phyloP scores from a whole-genome alignment of 768 basidiomycete genomes.

The Lactarius vividus region DNA sequence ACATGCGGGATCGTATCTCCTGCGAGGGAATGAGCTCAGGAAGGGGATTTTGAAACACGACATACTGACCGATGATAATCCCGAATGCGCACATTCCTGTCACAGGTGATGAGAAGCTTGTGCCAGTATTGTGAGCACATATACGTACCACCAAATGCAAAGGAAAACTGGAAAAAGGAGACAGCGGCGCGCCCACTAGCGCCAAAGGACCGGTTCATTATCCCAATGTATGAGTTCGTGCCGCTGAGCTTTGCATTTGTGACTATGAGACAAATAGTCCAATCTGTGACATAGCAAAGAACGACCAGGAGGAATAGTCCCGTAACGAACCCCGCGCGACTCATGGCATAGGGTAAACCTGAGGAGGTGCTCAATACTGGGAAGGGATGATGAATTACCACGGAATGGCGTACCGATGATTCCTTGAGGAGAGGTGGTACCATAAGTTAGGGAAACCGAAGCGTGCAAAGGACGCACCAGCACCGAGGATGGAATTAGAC shows the following conservation, averaged over 20 bases:
- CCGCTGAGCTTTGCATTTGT: conserved; percentile 96
- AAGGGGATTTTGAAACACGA: neutral
- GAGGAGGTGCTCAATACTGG: neutral
- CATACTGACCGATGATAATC: conserved; percentile 72
- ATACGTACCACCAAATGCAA: conserved; percentile 87
- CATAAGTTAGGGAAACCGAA: conserved; percentile 8
- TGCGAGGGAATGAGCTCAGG: conserved; percentile 28
- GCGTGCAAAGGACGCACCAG: conserved; percentile 52
- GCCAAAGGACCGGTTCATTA: conserved; percentile 94
- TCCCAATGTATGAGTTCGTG: conserved; percentile 85
- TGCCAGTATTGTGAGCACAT: conserved; percentile 12
- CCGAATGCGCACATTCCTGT: conserved; percentile 97
- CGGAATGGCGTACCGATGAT: conserved; percentile 58
- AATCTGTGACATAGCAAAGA: conserved; percentile 86
- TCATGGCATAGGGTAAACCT: conserved; percentile 93
- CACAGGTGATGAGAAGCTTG: neutral
- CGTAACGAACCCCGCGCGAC: conserved; percentile 90
- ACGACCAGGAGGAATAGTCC: conserved; percentile 80
- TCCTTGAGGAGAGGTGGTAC: conserved; percentile 39
- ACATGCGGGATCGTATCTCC: conserved; percentile 98
- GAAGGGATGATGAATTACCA: neutral
- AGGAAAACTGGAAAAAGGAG: conserved; percentile 96
- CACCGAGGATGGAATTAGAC: conserved; percentile 95
- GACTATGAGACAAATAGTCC: conserved; percentile 97
- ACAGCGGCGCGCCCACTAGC: conserved; percentile 87